Conservation (phyloP, 2,329 filamentous ascomycete species). For the Ramularia endophylla region DNA sequence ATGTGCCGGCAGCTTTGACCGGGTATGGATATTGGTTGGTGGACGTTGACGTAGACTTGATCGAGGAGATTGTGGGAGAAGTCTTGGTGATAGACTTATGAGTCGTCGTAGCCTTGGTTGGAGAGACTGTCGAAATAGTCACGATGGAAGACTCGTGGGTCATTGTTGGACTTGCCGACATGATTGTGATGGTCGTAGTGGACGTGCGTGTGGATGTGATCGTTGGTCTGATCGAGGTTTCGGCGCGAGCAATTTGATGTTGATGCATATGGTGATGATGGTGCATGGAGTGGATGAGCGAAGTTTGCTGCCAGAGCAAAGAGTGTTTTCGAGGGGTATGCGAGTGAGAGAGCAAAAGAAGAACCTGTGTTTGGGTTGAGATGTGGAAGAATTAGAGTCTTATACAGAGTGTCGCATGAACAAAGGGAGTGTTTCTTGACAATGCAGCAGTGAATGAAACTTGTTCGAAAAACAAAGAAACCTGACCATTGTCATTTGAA, state of each 20-base stretch:
- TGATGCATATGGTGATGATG: slow-evolving; percentile 1
- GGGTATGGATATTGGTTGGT: slow-evolving; percentile 1
- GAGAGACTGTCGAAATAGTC: no score
- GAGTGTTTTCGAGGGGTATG: no score
- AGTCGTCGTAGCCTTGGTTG: neutral
- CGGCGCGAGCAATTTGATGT: slow-evolving; percentile 1
- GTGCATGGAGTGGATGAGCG: neutral
- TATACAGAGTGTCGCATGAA: no score
- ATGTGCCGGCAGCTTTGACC: neutral
- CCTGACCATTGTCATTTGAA: no score
- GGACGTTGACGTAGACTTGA: neutral
- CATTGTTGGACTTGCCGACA: neutral
- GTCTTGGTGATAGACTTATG: neutral
- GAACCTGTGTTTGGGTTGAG: no score
- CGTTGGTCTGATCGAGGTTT: neutral
- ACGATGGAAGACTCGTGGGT: neutral
- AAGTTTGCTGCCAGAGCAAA: slow-evolving; percentile 2
- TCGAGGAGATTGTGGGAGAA: neutral
- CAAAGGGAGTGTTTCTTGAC: no score
- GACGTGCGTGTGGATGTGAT: neutral
- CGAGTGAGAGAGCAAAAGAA: no score
- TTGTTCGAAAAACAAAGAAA: no score
- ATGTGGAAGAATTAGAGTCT: no score
- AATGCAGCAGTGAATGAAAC: no score
- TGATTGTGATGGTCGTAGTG: neutral